Base-by-base conservation (phyloP, 1,139 yeast genomes). In the Sugiyamaella novakii region DNA sequence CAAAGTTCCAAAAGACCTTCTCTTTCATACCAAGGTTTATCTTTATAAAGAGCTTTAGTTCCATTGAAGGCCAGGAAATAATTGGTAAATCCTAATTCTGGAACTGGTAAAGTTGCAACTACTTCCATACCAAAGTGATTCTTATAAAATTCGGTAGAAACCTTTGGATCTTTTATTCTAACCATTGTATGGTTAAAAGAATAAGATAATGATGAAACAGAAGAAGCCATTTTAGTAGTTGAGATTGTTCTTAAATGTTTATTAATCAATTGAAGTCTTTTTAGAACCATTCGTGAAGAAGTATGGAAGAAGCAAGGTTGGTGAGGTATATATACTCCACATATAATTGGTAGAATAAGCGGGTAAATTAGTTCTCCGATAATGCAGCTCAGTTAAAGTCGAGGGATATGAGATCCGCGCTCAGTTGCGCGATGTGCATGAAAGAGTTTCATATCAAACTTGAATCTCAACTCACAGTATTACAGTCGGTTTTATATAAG, bases 1-100 rank as follows among this genome's bases (percentile, higher is more conserved):
- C 91, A 82, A 62, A 92, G 77, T 68, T 89, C 97, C 55, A 92
- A 74, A 17, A 91, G 78, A 46, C 97, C 98, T 57, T 79, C 79
- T 54, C 88, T 77, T 39, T 77, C 81, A 38, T 81, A 74, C 73
- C 84, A 79, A 37, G 80, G 76, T 52, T 71, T 70, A 35, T 76
- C 77, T 15, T 69, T 64, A 50, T 69, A 60, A 19, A 71, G 72
- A n/a, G 78, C 71, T 7, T 67, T 67, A n/a, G 70, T 68, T 3
- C 73, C 68, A 50, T 80, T 79, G 58, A 80, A 76, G 4, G 81
- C 84, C 56, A 92, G 68, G 70, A 85, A 81, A 70, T 84, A 87
- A 47, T 87, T 72, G 35, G 84, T 78, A 66, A 81, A 84, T 53
- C 79, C 77, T 60, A 72, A 67, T 41, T 77, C 82, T 3, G 81